Evolutionary conservation across 805 yeast species (phyloP).

Genomic region (Kuraishia hungarica): DNA sequence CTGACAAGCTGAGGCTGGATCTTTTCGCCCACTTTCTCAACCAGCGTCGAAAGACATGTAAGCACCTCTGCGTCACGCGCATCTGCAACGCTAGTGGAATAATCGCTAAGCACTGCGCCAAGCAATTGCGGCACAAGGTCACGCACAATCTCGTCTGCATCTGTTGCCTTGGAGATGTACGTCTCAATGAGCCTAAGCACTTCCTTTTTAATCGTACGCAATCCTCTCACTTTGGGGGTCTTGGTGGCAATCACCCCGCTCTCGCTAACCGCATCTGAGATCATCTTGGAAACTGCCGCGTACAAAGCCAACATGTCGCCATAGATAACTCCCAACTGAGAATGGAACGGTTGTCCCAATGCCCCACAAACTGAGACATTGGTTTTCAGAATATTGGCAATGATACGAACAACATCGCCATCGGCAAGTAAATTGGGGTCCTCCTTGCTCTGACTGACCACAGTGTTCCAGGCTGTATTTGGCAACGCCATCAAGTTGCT

Average conservation of each 20-base stretch:
- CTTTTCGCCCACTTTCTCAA: slow-evolving; percentile 76
- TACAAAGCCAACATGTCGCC: slow-evolving; percentile 85
- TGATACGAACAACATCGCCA: slow-evolving; percentile 79
- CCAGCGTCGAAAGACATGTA: slow-evolving; percentile 88
- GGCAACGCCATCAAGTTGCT: slow-evolving; percentile 83
- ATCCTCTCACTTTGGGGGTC: slow-evolving; percentile 89
- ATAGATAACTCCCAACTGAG: slow-evolving; percentile 82
- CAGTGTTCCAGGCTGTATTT: slow-evolving; percentile 89
- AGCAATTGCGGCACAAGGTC: slow-evolving; percentile 79
- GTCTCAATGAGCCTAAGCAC: slow-evolving; percentile 82
- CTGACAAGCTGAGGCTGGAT: slow-evolving; percentile 85
- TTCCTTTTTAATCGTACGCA: slow-evolving; percentile 95
- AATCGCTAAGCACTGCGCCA: slow-evolving; percentile 82
- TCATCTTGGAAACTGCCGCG: slow-evolving; percentile 81
- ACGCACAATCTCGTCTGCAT: slow-evolving; percentile 73
- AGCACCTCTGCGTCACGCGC: slow-evolving; percentile 97
- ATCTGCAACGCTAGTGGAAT: slow-evolving; percentile 81
- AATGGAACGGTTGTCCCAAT: slow-evolving; percentile 82
- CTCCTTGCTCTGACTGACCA: slow-evolving; percentile 75
- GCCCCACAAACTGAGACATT: slow-evolving; percentile 94
- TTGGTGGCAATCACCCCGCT: slow-evolving; percentile 89
- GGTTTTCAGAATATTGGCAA: slow-evolving; percentile 90
- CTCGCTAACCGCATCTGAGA: slow-evolving; percentile 66
- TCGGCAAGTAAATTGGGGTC: slow-evolving; percentile 74
- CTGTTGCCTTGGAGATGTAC: slow-evolving; percentile 80